Conservation (phyloP, 345 rosid species). For the Eucalyptus regnans region DNA sequence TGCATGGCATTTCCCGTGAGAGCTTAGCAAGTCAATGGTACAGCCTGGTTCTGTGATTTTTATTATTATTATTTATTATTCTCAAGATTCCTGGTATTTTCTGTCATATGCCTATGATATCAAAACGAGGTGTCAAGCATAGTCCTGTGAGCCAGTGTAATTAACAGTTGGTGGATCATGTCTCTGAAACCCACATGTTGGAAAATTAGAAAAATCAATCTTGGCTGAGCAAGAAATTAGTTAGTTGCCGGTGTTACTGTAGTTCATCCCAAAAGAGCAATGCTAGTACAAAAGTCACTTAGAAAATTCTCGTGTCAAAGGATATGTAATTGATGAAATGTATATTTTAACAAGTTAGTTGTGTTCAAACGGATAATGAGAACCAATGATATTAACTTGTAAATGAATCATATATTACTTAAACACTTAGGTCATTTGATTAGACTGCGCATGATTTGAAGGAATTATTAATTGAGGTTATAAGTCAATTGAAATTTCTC, state of each 20-base stretch:
- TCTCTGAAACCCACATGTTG: neutral
- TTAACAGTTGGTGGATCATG: neutral
- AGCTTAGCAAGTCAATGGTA: neutral
- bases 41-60: neutral
- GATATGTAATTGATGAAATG: neutral
- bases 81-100: neutral
- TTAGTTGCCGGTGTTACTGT: neutral
- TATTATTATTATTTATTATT: neutral
- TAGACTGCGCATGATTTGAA: neutral
- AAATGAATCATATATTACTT: neutral
- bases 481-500: neutral
- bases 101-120: neutral
- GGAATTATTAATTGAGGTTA: neutral
- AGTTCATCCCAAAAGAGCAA: neutral
- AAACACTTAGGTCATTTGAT: accelerated
- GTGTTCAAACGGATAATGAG: neutral
- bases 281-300: neutral
- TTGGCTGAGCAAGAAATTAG: neutral
- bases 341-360: neutral
- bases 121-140: neutral
- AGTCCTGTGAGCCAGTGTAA: neutral
- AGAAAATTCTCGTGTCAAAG: neutral
- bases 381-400: neutral
- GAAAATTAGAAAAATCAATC: neutral
- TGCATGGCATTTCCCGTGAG: neutral